Conservation (phyloP, 768 basidiomycete species). For the Serendipita sp. region DNA sequence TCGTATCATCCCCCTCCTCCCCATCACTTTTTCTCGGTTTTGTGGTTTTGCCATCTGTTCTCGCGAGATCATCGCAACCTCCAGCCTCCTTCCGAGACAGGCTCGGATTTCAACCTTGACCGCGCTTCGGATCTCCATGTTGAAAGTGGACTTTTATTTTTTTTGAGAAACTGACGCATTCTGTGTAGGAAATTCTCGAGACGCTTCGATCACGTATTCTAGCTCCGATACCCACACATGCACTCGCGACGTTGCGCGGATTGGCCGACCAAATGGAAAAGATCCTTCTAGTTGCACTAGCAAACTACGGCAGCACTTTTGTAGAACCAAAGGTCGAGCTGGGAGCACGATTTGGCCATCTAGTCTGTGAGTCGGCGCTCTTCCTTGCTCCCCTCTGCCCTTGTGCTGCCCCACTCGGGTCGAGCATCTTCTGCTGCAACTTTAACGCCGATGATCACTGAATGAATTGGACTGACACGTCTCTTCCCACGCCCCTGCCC, state of each 20-base stretch:
- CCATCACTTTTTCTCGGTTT: constrained; percentile 6
- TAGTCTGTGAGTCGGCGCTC: constrained; percentile 50
- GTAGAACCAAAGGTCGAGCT: constrained; percentile 84
- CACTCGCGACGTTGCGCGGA: constrained; percentile 59
- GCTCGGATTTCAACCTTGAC: no score
- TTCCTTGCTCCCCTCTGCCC: neutral
- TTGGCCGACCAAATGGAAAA: constrained; percentile 87
- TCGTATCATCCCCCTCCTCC: constrained; percentile 8
- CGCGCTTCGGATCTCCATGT: no score
- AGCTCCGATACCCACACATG: constrained; percentile 49
- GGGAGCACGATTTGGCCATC: constrained; percentile 78
- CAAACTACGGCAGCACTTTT: constrained; percentile 73
- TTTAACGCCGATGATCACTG: neutral
- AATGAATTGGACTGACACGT: neutral
- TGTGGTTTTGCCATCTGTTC: neutral
- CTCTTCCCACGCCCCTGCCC: neutral
- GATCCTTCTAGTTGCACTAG: constrained; percentile 62
- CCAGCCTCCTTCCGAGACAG: no score
- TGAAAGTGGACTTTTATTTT: no score
- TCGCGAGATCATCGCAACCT: no score
- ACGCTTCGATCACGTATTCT: constrained; percentile 72
- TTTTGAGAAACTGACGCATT: constrained; percentile 5
- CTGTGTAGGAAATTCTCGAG: constrained; percentile 65
- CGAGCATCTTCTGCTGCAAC: no score
- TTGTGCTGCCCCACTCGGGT: neutral